phyloP scores from a whole-genome alignment of 352 stramenopile genomes.

The Phytophthora rubi region DNA sequence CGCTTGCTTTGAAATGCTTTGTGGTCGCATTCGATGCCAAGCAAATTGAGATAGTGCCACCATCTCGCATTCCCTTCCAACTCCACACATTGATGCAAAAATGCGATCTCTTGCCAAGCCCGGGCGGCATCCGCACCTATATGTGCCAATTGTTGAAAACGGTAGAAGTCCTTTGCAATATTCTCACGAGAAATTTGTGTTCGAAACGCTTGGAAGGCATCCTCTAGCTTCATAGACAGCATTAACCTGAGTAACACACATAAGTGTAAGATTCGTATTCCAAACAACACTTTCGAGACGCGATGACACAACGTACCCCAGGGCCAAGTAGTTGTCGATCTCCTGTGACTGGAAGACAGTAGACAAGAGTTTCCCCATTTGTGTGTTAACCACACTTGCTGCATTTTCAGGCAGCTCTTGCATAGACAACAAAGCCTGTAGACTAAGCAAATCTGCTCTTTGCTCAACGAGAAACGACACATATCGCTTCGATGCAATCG shows the following conservation, averaged over 20 bases:
- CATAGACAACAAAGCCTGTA: constrained; percentile 74
- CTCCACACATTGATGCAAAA: constrained; percentile 82
- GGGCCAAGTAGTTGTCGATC: constrained; percentile 74
- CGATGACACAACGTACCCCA: constrained; percentile 46
- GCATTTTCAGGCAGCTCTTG: constrained; percentile 61
- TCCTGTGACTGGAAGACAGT: constrained; percentile 74
- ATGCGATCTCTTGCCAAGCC: constrained; percentile 82
- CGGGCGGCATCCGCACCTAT: constrained; percentile 77
- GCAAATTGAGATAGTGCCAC: constrained; percentile 83
- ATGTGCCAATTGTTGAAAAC: constrained; percentile 78
- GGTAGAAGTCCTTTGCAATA: constrained; percentile 80
- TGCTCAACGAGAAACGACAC: constrained; percentile 76
- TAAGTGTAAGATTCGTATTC: not conserved
- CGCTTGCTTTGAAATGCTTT: constrained; percentile 78
- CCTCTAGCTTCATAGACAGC: constrained; percentile 77
- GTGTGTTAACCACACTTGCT: constrained; percentile 46
- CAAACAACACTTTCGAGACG: not conserved
- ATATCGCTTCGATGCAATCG: constrained; percentile 66
- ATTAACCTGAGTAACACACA: constrained; percentile 50
- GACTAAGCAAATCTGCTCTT: constrained; percentile 63
- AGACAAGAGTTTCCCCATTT: constrained; percentile 65
- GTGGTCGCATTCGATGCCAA: constrained; percentile 80
- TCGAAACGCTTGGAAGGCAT: constrained; percentile 74
- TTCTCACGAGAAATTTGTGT: constrained; percentile 84
- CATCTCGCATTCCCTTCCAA: constrained; percentile 83